A percentile compares a stretch with the other conserved stretches of the same genome.
These are phyloP conservation scores for Trichoderma sp. DNA, from an alignment of 2,329 filamentous ascomycete species.

Conservation along the genomic window DNA sequence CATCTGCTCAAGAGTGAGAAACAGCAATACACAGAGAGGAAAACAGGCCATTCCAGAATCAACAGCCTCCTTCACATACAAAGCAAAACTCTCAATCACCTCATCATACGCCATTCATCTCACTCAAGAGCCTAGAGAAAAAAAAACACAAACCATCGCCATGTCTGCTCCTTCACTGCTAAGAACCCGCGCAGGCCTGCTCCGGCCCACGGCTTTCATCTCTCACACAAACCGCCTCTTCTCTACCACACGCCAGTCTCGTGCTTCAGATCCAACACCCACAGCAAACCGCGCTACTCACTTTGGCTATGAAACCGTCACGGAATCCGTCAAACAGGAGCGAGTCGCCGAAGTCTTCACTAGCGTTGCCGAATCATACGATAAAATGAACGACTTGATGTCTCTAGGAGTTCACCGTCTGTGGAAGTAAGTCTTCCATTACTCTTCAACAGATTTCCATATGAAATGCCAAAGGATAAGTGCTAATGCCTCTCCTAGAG, in stretches of 20 bases:
- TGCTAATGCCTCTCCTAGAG: conserved; percentile 43
- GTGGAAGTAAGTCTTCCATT: conserved; percentile 65
- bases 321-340: conserved; percentile 70
- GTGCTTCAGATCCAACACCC: conserved; percentile 19
- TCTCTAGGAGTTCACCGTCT: conserved; percentile 93
- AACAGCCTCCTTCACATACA: neutral
- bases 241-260: conserved; percentile 28
- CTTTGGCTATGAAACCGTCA: conserved; percentile 85
- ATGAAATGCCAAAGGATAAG: too few relatives aligned
- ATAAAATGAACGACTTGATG: conserved; percentile 99
- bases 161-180: conserved; percentile 32
- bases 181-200: conserved; percentile 28
- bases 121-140: too few relatives aligned
- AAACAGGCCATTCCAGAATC: neutral
- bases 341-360: conserved; percentile 86
- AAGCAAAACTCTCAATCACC: neutral
- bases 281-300: conserved; percentile 65
- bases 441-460: neutral
- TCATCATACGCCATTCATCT: neutral
- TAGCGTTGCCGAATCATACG: conserved; percentile 90
- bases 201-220: conserved; percentile 23
- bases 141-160: neutral
- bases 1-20: neutral
- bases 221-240: conserved; percentile 28
- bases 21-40: neutral